Percentiles rank a stretch among this genome's conserved stretches.
phyloP scores from a whole-genome alignment of 106 monocot species.

The Platanthera zijinensis region DNA sequence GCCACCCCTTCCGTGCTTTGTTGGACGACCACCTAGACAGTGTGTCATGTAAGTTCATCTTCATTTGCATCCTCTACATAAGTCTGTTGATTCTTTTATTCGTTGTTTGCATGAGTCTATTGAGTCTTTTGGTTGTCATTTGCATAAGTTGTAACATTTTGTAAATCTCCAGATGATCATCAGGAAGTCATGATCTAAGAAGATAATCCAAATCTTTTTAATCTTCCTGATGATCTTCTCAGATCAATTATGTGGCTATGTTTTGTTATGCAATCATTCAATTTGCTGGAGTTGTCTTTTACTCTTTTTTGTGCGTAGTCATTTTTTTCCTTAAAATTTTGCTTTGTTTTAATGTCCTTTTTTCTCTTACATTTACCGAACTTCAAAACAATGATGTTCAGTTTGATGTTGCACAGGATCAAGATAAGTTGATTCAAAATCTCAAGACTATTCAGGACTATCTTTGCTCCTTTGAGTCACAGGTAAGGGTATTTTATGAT shows the following conservation, averaged over 20 bases:
- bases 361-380: background rate
- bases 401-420: constrained; percentile 42
- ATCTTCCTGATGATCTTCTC: background rate
- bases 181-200: no score
- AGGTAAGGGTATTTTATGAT: constrained; percentile 29
- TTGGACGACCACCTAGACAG: no score
- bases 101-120: no score
- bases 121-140: no score
- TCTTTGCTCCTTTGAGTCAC: constrained; percentile 93
- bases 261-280: background rate
- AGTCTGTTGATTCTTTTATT: no score
- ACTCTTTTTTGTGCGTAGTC: background rate
- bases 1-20: no score
- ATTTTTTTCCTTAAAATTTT: background rate
- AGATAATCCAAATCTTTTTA: background rate
- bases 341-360: background rate
- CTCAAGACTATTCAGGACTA: constrained; percentile 95
- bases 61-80: no score
- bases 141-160: no score
- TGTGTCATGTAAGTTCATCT: no score
- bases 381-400: background rate
- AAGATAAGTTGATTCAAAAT: constrained; percentile 76
- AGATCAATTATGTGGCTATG: constrained; percentile 4
- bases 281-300: background rate
- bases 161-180: no score